phyloP scores from a whole-genome alignment of 2,329 filamentous ascomycete species.

The Dryadomyces quercus-mongolicae region DNA sequence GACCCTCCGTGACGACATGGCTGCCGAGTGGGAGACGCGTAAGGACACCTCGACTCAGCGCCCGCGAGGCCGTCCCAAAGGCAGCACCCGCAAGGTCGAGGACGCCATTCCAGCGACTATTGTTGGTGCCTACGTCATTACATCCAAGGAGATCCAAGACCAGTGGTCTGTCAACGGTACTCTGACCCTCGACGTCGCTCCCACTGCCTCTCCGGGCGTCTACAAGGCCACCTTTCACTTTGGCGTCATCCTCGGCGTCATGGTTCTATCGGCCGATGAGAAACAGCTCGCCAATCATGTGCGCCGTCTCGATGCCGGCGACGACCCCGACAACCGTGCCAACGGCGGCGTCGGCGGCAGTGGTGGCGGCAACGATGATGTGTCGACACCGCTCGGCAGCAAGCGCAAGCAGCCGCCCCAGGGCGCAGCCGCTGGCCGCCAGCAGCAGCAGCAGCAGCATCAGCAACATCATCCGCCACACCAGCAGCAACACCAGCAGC shows the following conservation, averaged over 20 bases:
- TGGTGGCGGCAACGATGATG: not conserved
- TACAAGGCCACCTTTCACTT: conserved; percentile 20
- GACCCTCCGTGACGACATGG: conserved; percentile 11
- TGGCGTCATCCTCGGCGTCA: conserved; percentile 18
- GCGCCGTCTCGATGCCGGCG: conserved; percentile 12
- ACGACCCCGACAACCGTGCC: conserved; percentile 10
- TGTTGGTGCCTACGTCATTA: conserved; percentile 17
- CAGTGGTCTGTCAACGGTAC: conserved; percentile 16
- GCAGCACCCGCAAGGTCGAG: conserved; percentile 12
- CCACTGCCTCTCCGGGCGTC: conserved; percentile 14
- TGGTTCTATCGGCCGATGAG: conserved; percentile 16
- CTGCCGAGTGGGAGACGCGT: conserved; percentile 12
- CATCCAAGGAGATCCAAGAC: conserved; percentile 15
- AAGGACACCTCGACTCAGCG: conserved; percentile 9
- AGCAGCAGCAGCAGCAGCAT: not conserved
- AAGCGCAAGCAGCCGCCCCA: conserved; percentile 15
- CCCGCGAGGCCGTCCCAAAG: conserved; percentile 13
- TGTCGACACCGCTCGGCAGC: conserved; percentile 1
- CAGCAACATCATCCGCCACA: conserved; percentile 2
- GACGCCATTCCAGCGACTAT: conserved; percentile 10
- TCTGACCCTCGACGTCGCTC: conserved; percentile 15
- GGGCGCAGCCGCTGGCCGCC: conserved; percentile 4
- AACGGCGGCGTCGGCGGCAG: conserved; percentile 11
- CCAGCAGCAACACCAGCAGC: conserved; percentile 5
- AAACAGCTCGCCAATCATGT: conserved; percentile 15